Evolutionary conservation across 345 rosid species (phyloP), one percentile per base, ranked within the genome.

Genomic region (Pugionium dolabratum): DNA sequence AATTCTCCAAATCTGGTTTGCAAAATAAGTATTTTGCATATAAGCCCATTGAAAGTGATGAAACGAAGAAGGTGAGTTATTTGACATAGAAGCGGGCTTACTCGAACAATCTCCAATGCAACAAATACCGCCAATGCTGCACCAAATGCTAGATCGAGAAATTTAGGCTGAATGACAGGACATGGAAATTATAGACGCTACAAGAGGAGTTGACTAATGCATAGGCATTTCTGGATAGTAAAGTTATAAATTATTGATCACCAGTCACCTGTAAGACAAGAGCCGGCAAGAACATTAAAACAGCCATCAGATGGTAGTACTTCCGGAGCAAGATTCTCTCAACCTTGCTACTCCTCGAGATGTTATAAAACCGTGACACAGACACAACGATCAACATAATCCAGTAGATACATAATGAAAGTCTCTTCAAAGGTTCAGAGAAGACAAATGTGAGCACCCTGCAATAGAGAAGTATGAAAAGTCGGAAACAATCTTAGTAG

Each of bases 241-340:
- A 52, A 48, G 32, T 37, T 33, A 55, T 27, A 26, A 31, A 25
- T 4, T 54, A 45, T 50, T 34, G 56, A 44, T 52, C 59, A 36
- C 51, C 53, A 74, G 33, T 83, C 69, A 94, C 99, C 99, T 90
- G 97, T 71, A 84, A 90, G 62, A 94, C 80, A 67, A 88, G 91
- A 72, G 99, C 97, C 0, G 97, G 97, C 66, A 90, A 77, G 81
- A 94, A 94, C 95, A 94, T 85, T 68, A 83, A 75, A 73, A 94
- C 99, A 64, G 99, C 99, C 90, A 88, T 77, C 75, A 94, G 85
- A 76, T 94, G 99, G 78, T 90, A 94, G 72, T 94, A 94, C 61
- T 90, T 94, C 47, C 95, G 85, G 43, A 94, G 99, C 80, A 94
- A 95, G 79, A 90, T 94, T 83, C 99, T 83, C 82, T 90, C 96